These are phyloP conservation scores for Aspergillus intermedius DNA, from an alignment of 2,329 filamentous ascomycete genomes.

Conservation along the genomic window DNA sequence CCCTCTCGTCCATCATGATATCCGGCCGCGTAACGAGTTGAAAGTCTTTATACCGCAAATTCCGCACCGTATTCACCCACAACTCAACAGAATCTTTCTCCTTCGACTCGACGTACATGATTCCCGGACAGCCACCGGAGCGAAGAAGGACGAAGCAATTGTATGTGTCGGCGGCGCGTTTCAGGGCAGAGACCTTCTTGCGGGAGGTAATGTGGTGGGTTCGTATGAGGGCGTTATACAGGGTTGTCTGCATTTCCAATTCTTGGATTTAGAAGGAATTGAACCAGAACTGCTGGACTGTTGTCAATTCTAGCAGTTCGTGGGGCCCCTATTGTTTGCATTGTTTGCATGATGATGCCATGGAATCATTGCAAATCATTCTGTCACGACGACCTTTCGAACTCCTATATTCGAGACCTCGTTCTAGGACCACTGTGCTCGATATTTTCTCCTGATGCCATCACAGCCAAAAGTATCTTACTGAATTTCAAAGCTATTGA, in stretches of 20 bases:
- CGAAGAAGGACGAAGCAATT: conserved; percentile 60
- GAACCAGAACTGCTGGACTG: neutral
- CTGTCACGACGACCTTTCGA: too few relatives aligned
- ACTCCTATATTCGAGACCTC: too few relatives aligned
- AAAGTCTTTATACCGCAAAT: conserved; percentile 66
- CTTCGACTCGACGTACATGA: conserved; percentile 68
- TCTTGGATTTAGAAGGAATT: neutral
- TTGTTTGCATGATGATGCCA: neutral
- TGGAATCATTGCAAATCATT: too few relatives aligned
- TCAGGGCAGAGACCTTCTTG: conserved; percentile 63
- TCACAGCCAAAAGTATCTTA: too few relatives aligned
- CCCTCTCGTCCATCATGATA: conserved; percentile 18
- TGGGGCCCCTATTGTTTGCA: neutral
- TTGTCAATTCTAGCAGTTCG: neutral
- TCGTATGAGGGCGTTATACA: conserved; percentile 59
- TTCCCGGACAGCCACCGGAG: conserved; percentile 62
- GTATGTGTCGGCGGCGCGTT: conserved; percentile 55
- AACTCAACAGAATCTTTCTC: conserved; percentile 49
- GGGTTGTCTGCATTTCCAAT: conserved; percentile 10
- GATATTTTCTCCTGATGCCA: too few relatives aligned
- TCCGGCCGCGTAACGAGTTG: conserved; percentile 54
- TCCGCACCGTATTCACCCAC: conserved; percentile 61
- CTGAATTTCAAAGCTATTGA: too few relatives aligned
- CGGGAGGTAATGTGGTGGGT: conserved; percentile 78
- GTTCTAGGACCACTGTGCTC: too few relatives aligned